Conservation (phyloP, 1,139 yeast genomes). For the Nakaseomyces glabratus region DNA sequence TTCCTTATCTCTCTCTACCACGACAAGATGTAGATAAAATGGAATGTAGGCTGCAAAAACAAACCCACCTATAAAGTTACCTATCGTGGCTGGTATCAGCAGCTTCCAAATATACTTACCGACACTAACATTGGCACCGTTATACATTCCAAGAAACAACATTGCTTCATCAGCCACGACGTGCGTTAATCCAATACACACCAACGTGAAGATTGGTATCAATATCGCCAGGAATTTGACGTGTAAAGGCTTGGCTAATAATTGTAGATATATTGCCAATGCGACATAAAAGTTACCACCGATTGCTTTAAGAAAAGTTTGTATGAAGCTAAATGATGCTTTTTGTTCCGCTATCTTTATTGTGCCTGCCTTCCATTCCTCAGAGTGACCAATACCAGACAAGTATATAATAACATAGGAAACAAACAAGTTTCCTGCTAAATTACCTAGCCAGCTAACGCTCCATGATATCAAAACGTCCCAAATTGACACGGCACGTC, state of each 20-base stretch:
- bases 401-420: slow-evolving; percentile 52
- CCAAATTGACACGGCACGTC: slow-evolving; percentile 58
- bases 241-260: slow-evolving; percentile 73
- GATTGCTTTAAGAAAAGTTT: slow-evolving; percentile 54
- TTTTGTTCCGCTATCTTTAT: slow-evolving; percentile 41
- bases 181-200: slow-evolving; percentile 65
- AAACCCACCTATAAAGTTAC: slow-evolving; percentile 64
- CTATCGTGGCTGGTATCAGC: slow-evolving; percentile 56
- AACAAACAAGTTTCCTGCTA: slow-evolving; percentile 56
- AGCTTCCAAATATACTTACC: slow-evolving; percentile 64
- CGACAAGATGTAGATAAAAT: slow-evolving; percentile 59
- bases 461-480: slow-evolving; percentile 60
- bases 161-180: slow-evolving; percentile 74
- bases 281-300: slow-evolving; percentile 74
- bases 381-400: slow-evolving; percentile 40
- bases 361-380: slow-evolving; percentile 40
- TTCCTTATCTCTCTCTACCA: slow-evolving; percentile 60
- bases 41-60: slow-evolving; percentile 54
- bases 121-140: slow-evolving; percentile 53
- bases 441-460: slow-evolving; percentile 58
- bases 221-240: slow-evolving; percentile 59
- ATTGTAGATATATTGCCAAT: slow-evolving; percentile 63
- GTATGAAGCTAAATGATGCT: slow-evolving; percentile 41
- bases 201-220: slow-evolving; percentile 66
- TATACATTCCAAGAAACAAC: slow-evolving; percentile 55